Conservation (phyloP, 2,329 filamentous ascomycete genomes). For the Monosporascus sp. region DNA sequence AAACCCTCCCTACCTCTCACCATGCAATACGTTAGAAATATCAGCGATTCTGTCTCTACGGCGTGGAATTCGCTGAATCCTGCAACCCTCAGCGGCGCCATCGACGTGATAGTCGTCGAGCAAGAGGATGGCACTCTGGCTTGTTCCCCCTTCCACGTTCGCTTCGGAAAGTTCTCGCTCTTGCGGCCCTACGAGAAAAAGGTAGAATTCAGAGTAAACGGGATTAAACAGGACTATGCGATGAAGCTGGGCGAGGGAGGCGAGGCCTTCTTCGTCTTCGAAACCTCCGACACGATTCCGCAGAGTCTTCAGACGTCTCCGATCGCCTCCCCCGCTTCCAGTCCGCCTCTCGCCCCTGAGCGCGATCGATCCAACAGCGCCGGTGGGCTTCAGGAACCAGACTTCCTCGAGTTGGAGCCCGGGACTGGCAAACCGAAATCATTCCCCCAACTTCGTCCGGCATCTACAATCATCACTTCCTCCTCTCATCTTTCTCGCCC, state of each 20-base stretch:
- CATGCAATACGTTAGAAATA: slow-evolving; percentile 97
- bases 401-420: slow-evolving; percentile 60
- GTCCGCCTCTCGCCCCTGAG: slow-evolving; percentile 61
- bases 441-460: slow-evolving; percentile 37
- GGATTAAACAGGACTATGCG: slow-evolving; percentile 82
- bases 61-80: slow-evolving; percentile 99
- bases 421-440: slow-evolving; percentile 32
- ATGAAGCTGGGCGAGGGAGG: slow-evolving; percentile 98
- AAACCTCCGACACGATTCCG: slow-evolving; percentile 89
- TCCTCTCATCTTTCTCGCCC: slow-evolving; percentile 18
- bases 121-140: slow-evolving; percentile 84
- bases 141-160: slow-evolving; percentile 96
- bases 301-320: slow-evolving; percentile 91
- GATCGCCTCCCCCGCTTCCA: slow-evolving; percentile 81
- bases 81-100: slow-evolving; percentile 91
- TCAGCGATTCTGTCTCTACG: slow-evolving; percentile 93
- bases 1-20: slow-evolving; percentile 15
- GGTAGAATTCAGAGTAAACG: slow-evolving; percentile 96
- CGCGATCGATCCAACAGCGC: slow-evolving; percentile 29
- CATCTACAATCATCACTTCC: slow-evolving; percentile 37
- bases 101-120: slow-evolving; percentile 98
- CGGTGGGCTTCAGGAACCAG: slow-evolving; percentile 59
- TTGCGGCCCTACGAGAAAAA: slow-evolving; percentile 96
- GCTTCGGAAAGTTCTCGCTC: slow-evolving; percentile 97
- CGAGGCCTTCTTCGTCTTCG: slow-evolving; percentile 98